Evolutionary conservation across 2,329 filamentous ascomycete species (phyloP), one percentile per base, ranked within the genome.

Genomic region (Nakataea oryzae): DNA sequence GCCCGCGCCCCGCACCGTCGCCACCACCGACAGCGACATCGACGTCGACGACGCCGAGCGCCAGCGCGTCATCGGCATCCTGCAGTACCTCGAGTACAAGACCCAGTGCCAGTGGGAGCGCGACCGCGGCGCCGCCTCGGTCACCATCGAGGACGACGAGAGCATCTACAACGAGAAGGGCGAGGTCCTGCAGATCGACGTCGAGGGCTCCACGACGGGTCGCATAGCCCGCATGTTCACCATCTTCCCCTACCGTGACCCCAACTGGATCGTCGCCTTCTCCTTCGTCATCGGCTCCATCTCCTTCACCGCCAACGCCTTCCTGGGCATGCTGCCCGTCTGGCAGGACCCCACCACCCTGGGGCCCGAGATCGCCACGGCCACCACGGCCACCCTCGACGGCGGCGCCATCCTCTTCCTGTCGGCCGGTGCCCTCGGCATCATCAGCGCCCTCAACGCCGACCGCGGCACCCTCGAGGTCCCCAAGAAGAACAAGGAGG

Each of bases 271-370:
- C 9, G 41, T 64, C 27, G 54, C 62, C 24, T 27, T 66, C 13
- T 66, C 72, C 59, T 75, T 71, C 9, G 63, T 65, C 27, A 5
- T 63, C 14, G 66, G 63, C 5, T 64, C 62, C 7, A n/a, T 63
- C n/a, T 30, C 61, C 26, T 66, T 66, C 56, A 58, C 57, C 27
- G 17, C 63, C 57, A 30, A 63, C 56, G 57, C 59, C 59, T 9
- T 62, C 29, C 24, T 65, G 12, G 62, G 62, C 27, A 50, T 59
- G 34, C 14, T 59, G 34, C 58, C 64, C 50, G 11, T 57, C 54
- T 50, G 41, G 41, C 6, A 50, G 7, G 41, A 50, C 21, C 41
- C 41, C 41, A n/a, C 41, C 41, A 50, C 41, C 41, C 30, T 60
- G n/a, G 60, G 26, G 6, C 56, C 55, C 30, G 8, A 34, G 54